Evolutionary conservation across 2,329 filamentous ascomycete genomes (phyloP).

Genomic region (Colletotrichum trifolii): DNA sequence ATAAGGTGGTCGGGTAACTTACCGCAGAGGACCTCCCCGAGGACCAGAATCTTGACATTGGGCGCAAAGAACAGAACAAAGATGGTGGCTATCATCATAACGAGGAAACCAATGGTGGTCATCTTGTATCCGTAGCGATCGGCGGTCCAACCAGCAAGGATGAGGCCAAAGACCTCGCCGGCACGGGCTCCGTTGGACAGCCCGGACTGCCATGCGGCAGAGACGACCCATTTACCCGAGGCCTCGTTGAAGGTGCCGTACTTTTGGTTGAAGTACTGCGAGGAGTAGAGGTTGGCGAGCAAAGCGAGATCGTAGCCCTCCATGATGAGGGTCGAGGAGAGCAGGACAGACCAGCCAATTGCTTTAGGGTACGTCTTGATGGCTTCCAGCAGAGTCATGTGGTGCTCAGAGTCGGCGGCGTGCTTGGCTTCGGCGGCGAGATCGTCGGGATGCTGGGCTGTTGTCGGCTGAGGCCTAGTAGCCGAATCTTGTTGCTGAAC

Average conservation of each 20-base stretch:
- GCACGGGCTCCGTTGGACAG: slow-evolving; percentile 64
- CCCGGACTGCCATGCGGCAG: slow-evolving; percentile 67
- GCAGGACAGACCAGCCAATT: slow-evolving; percentile 58
- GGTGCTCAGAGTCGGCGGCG: slow-evolving; percentile 53
- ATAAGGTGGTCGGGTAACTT: slow-evolving; percentile 8
- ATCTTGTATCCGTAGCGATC: slow-evolving; percentile 63
- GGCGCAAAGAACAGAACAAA: slow-evolving; percentile 65
- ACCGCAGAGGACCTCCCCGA: slow-evolving; percentile 60
- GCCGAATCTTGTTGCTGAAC: slow-evolving; percentile 42
- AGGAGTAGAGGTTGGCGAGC: slow-evolving; percentile 61
- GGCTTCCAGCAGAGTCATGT: slow-evolving; percentile 54
- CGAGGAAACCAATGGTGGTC: slow-evolving; percentile 59
- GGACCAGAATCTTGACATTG: slow-evolving; percentile 57
- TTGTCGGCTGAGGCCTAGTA: slow-evolving; percentile 12
- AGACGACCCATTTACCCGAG: slow-evolving; percentile 57
- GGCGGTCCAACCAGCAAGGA: slow-evolving; percentile 63
- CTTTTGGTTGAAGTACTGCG: slow-evolving; percentile 55
- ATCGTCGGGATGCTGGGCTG: slow-evolving; percentile 34
- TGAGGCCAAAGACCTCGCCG: slow-evolving; percentile 66
- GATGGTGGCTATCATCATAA: slow-evolving; percentile 60
- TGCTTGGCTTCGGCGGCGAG: slow-evolving; percentile 52
- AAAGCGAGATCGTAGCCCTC: slow-evolving; percentile 64
- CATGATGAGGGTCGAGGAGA: slow-evolving; percentile 61
- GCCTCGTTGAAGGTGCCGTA: slow-evolving; percentile 53
- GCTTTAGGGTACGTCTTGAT: slow-evolving; percentile 58